These are phyloP conservation scores for Arctostaphylos glauca DNA, from an alignment of 148 eudicot genomes.

Conservation along the genomic window DNA sequence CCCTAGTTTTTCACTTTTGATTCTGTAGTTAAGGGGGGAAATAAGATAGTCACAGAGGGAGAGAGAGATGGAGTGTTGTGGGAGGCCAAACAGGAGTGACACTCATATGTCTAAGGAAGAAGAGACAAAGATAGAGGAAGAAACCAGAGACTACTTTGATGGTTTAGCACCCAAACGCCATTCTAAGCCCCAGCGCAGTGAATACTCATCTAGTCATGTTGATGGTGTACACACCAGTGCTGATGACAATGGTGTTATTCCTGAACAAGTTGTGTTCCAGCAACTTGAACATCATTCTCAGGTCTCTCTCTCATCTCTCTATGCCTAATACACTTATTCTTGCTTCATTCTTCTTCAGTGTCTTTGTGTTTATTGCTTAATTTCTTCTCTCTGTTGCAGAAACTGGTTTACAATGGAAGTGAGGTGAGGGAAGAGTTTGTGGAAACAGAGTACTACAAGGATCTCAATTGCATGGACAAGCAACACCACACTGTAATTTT, in stretches of 20 bases:
- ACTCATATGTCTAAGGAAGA: conserved; percentile 58
- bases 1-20: not conserved
- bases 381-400: conserved; percentile 40
- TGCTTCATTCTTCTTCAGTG: not conserved
- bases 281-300: conserved; percentile 51
- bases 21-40: not conserved
- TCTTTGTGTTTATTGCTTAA: not conserved
- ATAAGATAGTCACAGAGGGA: not conserved
- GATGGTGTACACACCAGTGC: conserved; percentile 39
- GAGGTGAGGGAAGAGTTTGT: conserved; percentile 67
- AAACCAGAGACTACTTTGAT: conserved; percentile 63
- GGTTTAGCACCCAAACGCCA: conserved; percentile 73
- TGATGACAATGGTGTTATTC: conserved; percentile 36
- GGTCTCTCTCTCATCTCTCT: conserved; percentile 19
- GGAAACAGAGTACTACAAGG: conserved; percentile 95
- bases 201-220: conserved; percentile 44
- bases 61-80: conserved; percentile 41
- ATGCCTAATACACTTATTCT: not conserved
- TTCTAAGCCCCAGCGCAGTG: conserved; percentile 88
- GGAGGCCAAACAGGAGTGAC: conserved; percentile 78
- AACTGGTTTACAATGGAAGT: conserved; percentile 43
- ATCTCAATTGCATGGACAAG: conserved; percentile 72
- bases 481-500: conserved; percentile 77
- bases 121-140: conserved; percentile 53
- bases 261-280: conserved; percentile 60